These are phyloP conservation scores for Trichoderma aggressivum DNA, from an alignment of 2,329 filamentous ascomycete species.

Conservation along the genomic window DNA sequence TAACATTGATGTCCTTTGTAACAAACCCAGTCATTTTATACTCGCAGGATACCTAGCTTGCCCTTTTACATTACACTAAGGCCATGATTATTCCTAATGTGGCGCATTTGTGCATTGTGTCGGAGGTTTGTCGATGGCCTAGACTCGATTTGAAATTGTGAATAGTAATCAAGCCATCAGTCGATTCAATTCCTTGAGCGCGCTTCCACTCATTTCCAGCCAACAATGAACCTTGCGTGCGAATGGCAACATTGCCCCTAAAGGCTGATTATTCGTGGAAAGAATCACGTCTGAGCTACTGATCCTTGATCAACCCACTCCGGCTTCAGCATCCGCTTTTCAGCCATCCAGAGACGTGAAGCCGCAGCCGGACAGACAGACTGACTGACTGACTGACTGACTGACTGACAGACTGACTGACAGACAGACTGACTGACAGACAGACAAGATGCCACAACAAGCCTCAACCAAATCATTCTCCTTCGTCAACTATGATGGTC, in stretches of 20 bases:
- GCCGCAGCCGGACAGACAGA: not conserved
- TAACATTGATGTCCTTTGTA: not conserved
- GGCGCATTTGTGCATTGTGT: not conserved
- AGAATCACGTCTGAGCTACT: not conserved
- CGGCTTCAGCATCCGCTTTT: not conserved
- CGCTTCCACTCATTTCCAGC: not conserved
- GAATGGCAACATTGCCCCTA: not conserved
- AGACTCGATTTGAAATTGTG: slow-evolving; percentile 9
- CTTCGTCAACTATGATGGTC: slow-evolving; percentile 11
- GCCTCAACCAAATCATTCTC: not conserved
- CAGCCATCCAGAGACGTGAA: not conserved
- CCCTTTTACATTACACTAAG: not conserved
- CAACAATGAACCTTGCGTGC: not conserved
- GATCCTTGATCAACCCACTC: not conserved
- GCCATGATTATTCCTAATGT: not conserved
- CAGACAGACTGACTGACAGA: not conserved
- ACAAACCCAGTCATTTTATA: not conserved
- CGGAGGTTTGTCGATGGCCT: not conserved
- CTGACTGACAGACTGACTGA: not conserved
- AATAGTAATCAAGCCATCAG: slow-evolving; percentile 9
- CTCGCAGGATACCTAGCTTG: not conserved
- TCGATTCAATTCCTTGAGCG: not conserved
- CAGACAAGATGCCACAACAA: not conserved
- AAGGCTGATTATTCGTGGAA: not conserved
- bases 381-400: not conserved